Evolutionary conservation across 176 grass and related monocot genomes (phyloP).

Genomic region (Triticum turgidum): DNA sequence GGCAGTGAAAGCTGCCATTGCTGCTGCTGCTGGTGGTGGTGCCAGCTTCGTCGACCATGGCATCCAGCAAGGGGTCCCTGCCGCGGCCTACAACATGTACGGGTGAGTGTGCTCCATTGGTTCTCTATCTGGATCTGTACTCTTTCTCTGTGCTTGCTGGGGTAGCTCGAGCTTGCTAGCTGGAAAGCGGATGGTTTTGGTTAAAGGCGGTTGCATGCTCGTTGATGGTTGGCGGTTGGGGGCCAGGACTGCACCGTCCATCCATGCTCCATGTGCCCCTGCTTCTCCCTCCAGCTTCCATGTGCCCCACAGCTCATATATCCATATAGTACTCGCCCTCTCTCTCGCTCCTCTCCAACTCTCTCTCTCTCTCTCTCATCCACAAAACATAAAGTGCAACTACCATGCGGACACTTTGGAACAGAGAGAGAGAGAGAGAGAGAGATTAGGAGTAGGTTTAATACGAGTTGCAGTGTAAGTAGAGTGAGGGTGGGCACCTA

Average conservation of each 20-base stretch:
- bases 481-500: neutral
- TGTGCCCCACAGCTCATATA: neutral
- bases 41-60: slow-evolving; percentile 39
- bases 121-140: neutral
- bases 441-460: neutral
- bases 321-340: neutral
- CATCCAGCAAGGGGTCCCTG: slow-evolving; percentile 52
- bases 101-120: neutral
- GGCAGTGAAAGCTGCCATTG: slow-evolving; percentile 38
- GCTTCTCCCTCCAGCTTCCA: slow-evolving; percentile 18
- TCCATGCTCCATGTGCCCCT: slow-evolving; percentile 27
- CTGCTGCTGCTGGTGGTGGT: neutral
- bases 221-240: slow-evolving; percentile 47
- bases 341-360: neutral
- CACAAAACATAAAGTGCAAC: neutral
- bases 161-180: slow-evolving; percentile 39
- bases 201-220: slow-evolving; percentile 36
- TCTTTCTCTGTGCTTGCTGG: neutral
- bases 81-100: slow-evolving; percentile 37
- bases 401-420: neutral
- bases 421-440: neutral
- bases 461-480: neutral
- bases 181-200: slow-evolving; percentile 44
- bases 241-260: slow-evolving; percentile 59
- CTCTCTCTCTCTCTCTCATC: neutral